These are phyloP conservation scores for Rhynchosporium graminicola DNA, from an alignment of 2,329 filamentous ascomycete genomes.

Conservation along the genomic window DNA sequence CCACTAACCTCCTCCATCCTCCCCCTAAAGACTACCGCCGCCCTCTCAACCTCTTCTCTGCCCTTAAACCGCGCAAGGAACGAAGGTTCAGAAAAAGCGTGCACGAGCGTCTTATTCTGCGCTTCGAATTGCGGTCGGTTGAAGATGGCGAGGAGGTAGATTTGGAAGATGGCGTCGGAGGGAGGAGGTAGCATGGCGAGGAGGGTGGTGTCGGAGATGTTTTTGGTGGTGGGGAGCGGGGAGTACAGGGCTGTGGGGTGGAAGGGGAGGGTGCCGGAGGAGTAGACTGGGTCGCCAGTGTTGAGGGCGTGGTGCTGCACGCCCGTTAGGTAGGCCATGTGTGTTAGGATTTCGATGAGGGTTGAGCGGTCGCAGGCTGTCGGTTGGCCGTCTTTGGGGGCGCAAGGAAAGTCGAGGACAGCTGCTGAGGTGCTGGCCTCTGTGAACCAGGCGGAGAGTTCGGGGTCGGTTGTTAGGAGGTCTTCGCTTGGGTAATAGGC, in stretches of 20 bases:
- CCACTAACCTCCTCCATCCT: constrained; percentile 45
- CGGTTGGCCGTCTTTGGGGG: constrained; percentile 40
- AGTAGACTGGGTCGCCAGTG: constrained; percentile 44
- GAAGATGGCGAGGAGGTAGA: constrained; percentile 45
- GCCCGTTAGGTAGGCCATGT: constrained; percentile 43
- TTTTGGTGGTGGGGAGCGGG: constrained; percentile 45
- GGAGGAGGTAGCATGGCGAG: constrained; percentile 42
- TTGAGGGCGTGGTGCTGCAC: constrained; percentile 48
- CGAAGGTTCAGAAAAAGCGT: constrained; percentile 45
- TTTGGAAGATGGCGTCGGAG: constrained; percentile 42
- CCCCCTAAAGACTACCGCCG: constrained; percentile 42
- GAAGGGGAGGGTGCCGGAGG: constrained; percentile 45
- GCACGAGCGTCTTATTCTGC: constrained; percentile 43
- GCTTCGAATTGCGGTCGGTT: constrained; percentile 44
- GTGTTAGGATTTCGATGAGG: constrained; percentile 47
- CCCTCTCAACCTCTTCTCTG: constrained; percentile 33
- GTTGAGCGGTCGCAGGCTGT: constrained; percentile 43
- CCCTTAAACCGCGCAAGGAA: constrained; percentile 42
- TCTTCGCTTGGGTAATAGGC: constrained; percentile 46
- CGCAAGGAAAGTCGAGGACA: constrained; percentile 46
- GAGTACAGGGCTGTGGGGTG: constrained; percentile 46
- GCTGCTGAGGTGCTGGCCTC: constrained; percentile 44
- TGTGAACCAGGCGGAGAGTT: constrained; percentile 48
- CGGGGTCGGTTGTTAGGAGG: constrained; percentile 42
- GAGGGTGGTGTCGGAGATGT: constrained; percentile 38